Evolutionary conservation across 495 filamentous ascomycete species (phyloP), one percentile per base, ranked within the genome.

Genomic region (Penicillium antarcticum): DNA sequence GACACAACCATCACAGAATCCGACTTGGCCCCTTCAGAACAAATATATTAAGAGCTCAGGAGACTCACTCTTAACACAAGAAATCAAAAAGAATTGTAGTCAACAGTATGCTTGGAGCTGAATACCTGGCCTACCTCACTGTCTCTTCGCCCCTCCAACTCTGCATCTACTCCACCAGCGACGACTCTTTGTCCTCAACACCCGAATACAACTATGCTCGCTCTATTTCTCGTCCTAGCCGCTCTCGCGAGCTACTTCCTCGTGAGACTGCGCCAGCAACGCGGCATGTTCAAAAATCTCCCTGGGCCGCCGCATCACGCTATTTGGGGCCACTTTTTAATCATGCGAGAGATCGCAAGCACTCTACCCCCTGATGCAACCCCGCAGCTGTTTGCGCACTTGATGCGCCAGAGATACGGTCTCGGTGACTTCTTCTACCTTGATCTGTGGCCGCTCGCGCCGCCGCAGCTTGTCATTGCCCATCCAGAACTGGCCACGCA

Each of bases 401-500:
- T 45, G 10, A 45, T 45, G 43, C 40, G 50, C 29, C 8, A 56
- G 36, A 45, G 47, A 12, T 60, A 60, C 37, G 49, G 45, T 44
- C 53, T 60, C 5, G 41, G 42, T 41, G 38, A 48, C 34, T 40
- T 60, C 17, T 60, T 52, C 48, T 53, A 57, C 31, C 24, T 60
- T n/a, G 57, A 60, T 51, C 42, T 57, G 42, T 60, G 57, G 57
- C 57, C 57, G 8, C 17, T 53, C n/a, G 53, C 39, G 14, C 32
- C 35, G n/a, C 38, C 57, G n/a, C 44, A 45, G 34, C 47, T 60
- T 16, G 44, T 60, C 35, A 29, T 53, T 13, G n/a, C 16, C 31
- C 41, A 52, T 5, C 53, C 53, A 12, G 57, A 57, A 14, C 17
- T 57, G 12, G 54, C 54, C 13, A 43, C 19, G 23, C 34, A 47